Evolutionary conservation across 2,329 filamentous ascomycete species (phyloP).

Genomic region (Cordyceps cicadae): DNA sequence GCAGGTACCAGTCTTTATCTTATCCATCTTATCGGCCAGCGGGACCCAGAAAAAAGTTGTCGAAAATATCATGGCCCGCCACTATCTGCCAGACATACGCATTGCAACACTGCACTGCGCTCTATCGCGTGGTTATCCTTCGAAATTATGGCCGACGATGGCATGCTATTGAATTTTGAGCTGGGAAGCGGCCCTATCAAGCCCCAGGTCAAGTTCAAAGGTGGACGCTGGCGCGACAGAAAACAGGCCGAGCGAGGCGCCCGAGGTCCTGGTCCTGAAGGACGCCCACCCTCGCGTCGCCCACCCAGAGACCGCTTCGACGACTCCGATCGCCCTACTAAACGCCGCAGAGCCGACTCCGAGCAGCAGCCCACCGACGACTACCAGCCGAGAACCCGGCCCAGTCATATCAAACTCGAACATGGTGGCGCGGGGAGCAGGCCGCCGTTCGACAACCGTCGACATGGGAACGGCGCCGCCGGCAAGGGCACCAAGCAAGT

Average conservation of each 20-base stretch:
- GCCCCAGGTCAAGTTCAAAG: conserved; percentile 62
- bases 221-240: conserved; percentile 88
- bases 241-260: conserved; percentile 51
- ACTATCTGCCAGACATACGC: neutral
- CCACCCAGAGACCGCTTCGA: conserved; percentile 18
- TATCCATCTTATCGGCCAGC: conserved; percentile 9
- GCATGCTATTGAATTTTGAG: conserved; percentile 88
- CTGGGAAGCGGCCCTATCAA: conserved; percentile 59
- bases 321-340: conserved; percentile 29
- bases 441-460: neutral
- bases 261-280: conserved; percentile 15
- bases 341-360: conserved; percentile 36
- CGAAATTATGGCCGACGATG: conserved; percentile 76
- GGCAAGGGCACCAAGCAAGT: conserved; percentile 43
- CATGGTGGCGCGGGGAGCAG: neutral
- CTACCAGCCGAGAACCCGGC: neutral
- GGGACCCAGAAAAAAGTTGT: conserved; percentile 12
- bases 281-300: conserved; percentile 15
- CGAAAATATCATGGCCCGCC: conserved; percentile 10
- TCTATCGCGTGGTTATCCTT: neutral
- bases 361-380: conserved; percentile 9
- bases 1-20: neutral
- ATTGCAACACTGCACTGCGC: neutral
- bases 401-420: conserved; percentile 4
- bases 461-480: conserved; percentile 15